Base-by-base conservation (phyloP, 495 filamentous ascomycete species). In the Trypethelium eluteriae region DNA sequence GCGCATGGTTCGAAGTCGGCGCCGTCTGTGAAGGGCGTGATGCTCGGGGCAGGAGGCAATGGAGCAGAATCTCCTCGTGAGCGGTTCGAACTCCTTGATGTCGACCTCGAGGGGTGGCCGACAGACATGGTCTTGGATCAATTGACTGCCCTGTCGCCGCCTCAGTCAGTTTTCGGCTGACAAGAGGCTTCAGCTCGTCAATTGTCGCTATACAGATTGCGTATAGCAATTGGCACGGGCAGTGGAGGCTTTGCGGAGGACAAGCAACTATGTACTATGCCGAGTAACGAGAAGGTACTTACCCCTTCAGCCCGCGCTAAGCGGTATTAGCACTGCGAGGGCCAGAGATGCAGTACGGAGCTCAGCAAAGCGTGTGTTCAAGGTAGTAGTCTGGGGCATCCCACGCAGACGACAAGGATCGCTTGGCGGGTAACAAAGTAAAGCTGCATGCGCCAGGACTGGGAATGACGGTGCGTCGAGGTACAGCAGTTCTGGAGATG, bases 1-100 rank as follows among this genome's bases (percentile, higher is more conserved):
- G 91, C 89, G 71, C 89, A 93, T 44, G 92, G 87, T 69, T 92
- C 89, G 70, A 96, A 90, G 66, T 83, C 83, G 70, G 82, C 79
- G 61, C 82, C 78, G 50, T 79, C 74, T 67, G 80, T 82, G n/a
- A 80, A 73, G 53, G 79, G 82, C 18, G 88, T 82, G 63, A 81
- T 76, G 46, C 76, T 80, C 46, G 83, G 74, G 39, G 77, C 79
- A 50, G 83, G 76, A 41, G 80, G 79, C 59, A 76, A 77, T 39
- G 76, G 70, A 65, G 75, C 71, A 9, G 53, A 34, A 36, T 59
- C 53, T 59, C 75, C 83, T 80, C 81, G 67, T 79, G 78, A 68
- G 79, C 81, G 71, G 47, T 64, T 39, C 68, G 75, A 77, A 46
- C 70, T 78, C 71, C 76, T 70, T 85, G 86, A 73, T 85, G 82